These are phyloP conservation scores for Asterionellopsis glacialis DNA, from an alignment of 108 stramenopile species.

Conservation along the genomic window DNA sequence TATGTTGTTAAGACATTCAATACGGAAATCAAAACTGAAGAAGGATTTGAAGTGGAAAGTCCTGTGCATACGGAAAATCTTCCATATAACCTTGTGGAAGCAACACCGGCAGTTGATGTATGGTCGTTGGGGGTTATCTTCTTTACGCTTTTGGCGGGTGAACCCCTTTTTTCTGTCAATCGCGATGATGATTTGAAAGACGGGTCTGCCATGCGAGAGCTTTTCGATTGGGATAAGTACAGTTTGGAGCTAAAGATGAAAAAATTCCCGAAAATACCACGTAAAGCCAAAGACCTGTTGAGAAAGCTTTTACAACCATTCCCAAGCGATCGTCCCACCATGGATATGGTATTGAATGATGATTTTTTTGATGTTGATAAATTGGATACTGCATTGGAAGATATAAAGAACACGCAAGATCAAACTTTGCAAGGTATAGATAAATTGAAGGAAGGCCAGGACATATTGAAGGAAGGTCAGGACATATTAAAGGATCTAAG, in stretches of 20 bases:
- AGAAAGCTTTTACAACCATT: constrained; percentile 2
- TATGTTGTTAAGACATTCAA: too few species aligned
- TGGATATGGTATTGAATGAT: neutral
- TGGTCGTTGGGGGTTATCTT: constrained; percentile 31
- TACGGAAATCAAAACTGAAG: too few species aligned
- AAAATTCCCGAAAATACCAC: neutral
- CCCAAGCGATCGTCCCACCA: constrained; percentile 2
- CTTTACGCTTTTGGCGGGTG: constrained; percentile 20
- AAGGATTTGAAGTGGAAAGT: too few species aligned
- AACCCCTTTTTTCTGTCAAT: constrained; percentile 15
- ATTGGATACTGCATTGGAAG: too few species aligned
- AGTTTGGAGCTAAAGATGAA: neutral
- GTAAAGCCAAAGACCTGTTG: constrained; percentile 11
- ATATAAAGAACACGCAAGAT: too few species aligned
- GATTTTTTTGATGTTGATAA: neutral
- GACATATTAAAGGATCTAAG: too few species aligned
- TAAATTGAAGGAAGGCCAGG: too few species aligned
- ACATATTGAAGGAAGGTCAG: too few species aligned
- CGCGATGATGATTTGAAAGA: neutral
- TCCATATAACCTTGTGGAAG: constrained; percentile 8
- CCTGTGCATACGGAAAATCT: neutral
- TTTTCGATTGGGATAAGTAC: constrained; percentile 8
- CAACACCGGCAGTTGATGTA: constrained; percentile 15
- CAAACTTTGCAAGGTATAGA: too few species aligned
- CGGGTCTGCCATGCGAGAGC: neutral